Conservation (phyloP, 2,329 filamentous ascomycete species). For the Zymoseptoria pseudotritici region DNA sequence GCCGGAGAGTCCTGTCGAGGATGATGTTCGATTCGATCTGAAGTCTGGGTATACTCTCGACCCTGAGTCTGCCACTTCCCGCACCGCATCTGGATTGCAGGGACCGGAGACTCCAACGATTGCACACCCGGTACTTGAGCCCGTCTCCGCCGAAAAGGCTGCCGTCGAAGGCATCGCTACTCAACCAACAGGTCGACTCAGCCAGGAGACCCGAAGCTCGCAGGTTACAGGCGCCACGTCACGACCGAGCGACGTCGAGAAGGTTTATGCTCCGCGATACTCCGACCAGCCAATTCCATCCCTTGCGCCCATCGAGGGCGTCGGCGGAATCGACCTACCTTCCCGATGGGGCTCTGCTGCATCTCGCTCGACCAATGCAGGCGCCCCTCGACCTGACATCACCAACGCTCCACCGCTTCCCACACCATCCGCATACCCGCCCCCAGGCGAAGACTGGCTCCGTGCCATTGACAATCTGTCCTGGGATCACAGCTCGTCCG, state of each 20-base stretch:
- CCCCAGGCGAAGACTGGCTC: constrained; percentile 21
- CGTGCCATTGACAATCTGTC: constrained; percentile 21
- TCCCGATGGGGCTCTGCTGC: constrained; percentile 23
- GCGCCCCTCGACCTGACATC: constrained; percentile 5
- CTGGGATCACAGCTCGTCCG: constrained; percentile 17
- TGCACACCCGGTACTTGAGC: constrained; percentile 15
- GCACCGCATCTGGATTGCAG: not conserved
- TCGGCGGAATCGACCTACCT: constrained; percentile 25
- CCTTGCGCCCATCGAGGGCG: constrained; percentile 23
- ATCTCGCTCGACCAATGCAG: constrained; percentile 3
- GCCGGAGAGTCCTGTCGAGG: not conserved
- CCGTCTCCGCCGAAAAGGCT: constrained; percentile 16
- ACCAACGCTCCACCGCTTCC: not conserved
- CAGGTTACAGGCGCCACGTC: not conserved
- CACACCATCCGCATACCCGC: constrained; percentile 1
- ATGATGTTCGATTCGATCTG: not conserved
- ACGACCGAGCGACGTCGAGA: not conserved
- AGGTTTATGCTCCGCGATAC: constrained; percentile 5
- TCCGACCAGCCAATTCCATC: constrained; percentile 19
- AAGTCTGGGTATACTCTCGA: not conserved
- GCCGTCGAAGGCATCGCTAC: constrained; percentile 10
- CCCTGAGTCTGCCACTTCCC: not conserved
- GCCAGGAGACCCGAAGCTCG: constrained; percentile 4
- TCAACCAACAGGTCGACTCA: constrained; percentile 8
- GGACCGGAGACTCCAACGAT: constrained; percentile 16